Conservation (phyloP, 202 grass and related monocot species). For the Hordeum pubiflorum region DNA sequence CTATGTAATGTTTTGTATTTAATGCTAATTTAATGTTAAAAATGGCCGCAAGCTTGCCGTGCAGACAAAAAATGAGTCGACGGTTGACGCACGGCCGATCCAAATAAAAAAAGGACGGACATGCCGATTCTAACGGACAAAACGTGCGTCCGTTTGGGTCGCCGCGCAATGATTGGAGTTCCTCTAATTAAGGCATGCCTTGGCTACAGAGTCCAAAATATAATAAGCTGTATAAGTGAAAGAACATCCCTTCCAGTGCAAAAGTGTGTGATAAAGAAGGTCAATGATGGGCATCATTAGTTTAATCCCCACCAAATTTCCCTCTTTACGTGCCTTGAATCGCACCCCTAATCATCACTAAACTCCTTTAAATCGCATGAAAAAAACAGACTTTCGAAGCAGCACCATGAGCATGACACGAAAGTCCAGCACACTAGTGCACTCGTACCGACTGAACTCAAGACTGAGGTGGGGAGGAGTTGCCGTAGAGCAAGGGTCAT, state of each 20-base stretch:
- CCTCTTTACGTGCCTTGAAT: constrained; percentile 40
- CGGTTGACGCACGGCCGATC: too few species aligned
- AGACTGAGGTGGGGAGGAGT: neutral
- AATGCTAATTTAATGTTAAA: too few species aligned
- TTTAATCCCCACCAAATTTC: constrained; percentile 34
- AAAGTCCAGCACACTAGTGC: neutral
- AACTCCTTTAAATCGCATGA: neutral
- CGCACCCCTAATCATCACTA: constrained; percentile 41
- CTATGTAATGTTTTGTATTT: too few species aligned
- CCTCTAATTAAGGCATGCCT: neutral
- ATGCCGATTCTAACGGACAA: too few species aligned
- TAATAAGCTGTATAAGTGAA: neutral
- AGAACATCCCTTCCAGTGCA: neutral
- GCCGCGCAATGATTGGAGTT: too few species aligned
- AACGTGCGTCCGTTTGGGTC: too few species aligned
- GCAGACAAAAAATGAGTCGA: too few species aligned
- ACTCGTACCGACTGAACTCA: neutral
- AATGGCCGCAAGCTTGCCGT: too few species aligned
- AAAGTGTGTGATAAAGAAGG: neutral
- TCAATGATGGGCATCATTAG: constrained; percentile 14
- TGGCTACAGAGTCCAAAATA: neutral
- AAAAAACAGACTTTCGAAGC: constrained; percentile 1
- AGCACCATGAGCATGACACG: neutral
- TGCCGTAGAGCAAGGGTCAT: constrained; percentile 42
- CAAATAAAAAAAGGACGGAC: too few species aligned